A percentile compares a stretch with the other conserved stretches of the same genome.
phyloP scores from a whole-genome alignment of 2,329 filamentous ascomycete species.

The Pestalotiopsis sp. region DNA sequence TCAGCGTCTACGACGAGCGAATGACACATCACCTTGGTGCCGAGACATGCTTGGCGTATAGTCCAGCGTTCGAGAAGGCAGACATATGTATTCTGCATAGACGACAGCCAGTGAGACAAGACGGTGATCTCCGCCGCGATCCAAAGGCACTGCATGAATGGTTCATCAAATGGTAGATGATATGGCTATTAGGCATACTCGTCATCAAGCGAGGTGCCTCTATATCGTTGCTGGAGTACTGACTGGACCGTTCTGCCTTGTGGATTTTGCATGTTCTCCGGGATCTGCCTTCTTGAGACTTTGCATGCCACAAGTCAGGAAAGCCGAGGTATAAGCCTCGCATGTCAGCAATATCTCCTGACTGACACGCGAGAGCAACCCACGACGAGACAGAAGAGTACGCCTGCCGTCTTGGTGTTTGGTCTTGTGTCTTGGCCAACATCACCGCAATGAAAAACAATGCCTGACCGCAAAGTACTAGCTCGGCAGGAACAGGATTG shows the following conservation, averaged over 20 bases:
- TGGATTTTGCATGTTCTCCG: neutral
- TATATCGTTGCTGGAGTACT: neutral
- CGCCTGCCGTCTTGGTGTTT: constrained; percentile 10
- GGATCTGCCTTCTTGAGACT: neutral
- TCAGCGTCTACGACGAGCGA: neutral
- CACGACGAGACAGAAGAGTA: neutral
- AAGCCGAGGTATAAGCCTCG: neutral
- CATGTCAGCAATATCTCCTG: neutral
- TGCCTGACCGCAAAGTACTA: neutral
- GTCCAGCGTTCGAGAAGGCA: neutral
- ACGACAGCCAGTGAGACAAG: neutral
- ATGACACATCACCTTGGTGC: neutral
- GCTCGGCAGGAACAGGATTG: neutral
- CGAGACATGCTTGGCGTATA: neutral
- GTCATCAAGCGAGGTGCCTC: neutral
- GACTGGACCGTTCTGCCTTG: neutral
- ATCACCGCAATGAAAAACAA: neutral
- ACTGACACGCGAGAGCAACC: neutral
- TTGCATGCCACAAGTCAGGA: neutral
- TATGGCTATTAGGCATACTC: neutral
- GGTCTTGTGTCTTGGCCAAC: neutral
- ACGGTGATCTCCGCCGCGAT: neutral
- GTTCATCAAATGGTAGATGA: neutral
- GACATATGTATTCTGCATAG: neutral
- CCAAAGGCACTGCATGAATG: neutral